phyloP scores from a whole-genome alignment of 2,329 filamentous ascomycete genomes.

The Chaetoscypha palmicola region DNA sequence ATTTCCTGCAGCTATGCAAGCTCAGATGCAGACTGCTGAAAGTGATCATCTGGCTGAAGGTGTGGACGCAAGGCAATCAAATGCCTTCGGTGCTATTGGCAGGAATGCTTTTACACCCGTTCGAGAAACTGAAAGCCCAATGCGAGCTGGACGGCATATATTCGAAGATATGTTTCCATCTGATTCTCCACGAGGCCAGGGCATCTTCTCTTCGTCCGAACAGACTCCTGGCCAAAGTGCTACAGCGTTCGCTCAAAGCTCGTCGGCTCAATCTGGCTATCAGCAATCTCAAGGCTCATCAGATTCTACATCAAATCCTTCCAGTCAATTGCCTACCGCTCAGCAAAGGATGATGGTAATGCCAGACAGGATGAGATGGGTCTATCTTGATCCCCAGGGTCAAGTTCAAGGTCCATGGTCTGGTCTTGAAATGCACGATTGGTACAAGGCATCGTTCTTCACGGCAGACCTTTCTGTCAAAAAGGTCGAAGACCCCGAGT shows the following conservation, averaged over 20 bases:
- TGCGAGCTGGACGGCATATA: slow-evolving; percentile 46
- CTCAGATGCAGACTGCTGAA: slow-evolving; percentile 74
- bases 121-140: slow-evolving; percentile 53
- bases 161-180: slow-evolving; percentile 43
- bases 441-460: slow-evolving; percentile 99
- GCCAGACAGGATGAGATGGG: slow-evolving; percentile 98
- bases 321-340: slow-evolving; percentile 58
- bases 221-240: slow-evolving; percentile 19
- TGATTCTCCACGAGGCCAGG: slow-evolving; percentile 21
- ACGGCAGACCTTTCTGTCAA: slow-evolving; percentile 90
- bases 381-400: slow-evolving; percentile 91
- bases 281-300: slow-evolving; percentile 29
- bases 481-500: slow-evolving; percentile 87
- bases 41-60: slow-evolving; percentile 53
- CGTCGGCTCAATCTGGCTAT: slow-evolving; percentile 25
- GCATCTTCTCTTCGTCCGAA: slow-evolving; percentile 25
- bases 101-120: slow-evolving; percentile 49
- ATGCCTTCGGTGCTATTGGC: slow-evolving; percentile 61
- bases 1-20: slow-evolving; percentile 84
- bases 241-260: slow-evolving; percentile 22
- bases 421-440: slow-evolving; percentile 97
- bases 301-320: slow-evolving; percentile 48
- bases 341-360: slow-evolving; percentile 92
- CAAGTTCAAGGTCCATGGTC: slow-evolving; percentile 92
- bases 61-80: slow-evolving; percentile 53